Percentiles rank a stretch among this genome's conserved stretches.
These are phyloP conservation scores for Pythium folliculosum DNA, from an alignment of 352 stramenopile species.

Conservation along the genomic window DNA sequence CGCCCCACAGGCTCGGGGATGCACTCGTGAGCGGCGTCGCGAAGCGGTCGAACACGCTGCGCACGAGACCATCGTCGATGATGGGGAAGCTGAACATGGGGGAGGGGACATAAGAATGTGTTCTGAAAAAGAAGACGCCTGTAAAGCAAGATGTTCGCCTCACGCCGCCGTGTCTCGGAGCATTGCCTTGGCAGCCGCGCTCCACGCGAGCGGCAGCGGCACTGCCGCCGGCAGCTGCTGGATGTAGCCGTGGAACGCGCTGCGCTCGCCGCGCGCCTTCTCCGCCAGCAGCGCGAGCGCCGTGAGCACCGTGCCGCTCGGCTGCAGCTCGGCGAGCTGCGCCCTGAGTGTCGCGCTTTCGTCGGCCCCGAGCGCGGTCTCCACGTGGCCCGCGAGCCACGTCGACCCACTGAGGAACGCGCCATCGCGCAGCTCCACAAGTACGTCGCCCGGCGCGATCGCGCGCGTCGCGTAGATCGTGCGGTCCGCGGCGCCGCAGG, in stretches of 20 bases:
- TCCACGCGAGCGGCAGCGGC: slow-evolving; percentile 57
- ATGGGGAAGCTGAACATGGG: slow-evolving; percentile 37
- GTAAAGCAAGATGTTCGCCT: neutral
- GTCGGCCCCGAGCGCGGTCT: neutral
- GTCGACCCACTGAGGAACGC: slow-evolving; percentile 50
- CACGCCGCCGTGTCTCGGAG: slow-evolving; percentile 61
- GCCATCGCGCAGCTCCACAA: slow-evolving; percentile 43
- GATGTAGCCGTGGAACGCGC: slow-evolving; percentile 60
- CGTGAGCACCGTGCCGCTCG: slow-evolving; percentile 49
- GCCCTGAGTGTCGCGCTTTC: slow-evolving; percentile 28
- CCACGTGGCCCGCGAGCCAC: slow-evolving; percentile 38
- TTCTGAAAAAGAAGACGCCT: too few species aligned
- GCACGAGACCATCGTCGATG: slow-evolving; percentile 58
- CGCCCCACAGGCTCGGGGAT: slow-evolving; percentile 46
- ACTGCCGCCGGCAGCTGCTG: slow-evolving; percentile 52
- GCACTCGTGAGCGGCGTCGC: slow-evolving; percentile 34
- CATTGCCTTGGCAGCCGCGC: slow-evolving; percentile 23
- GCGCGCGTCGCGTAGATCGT: slow-evolving; percentile 49
- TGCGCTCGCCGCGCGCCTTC: slow-evolving; percentile 33
- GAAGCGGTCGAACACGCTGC: slow-evolving; percentile 47
- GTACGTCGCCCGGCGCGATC: slow-evolving; percentile 32
- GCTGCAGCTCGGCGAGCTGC: slow-evolving; percentile 33
- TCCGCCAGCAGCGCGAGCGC: slow-evolving; percentile 55
- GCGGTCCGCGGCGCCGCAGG: slow-evolving; percentile 40
- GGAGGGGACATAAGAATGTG: too few species aligned